Evolutionary conservation across 495 filamentous ascomycete species (phyloP).

Genomic region (Podospora pseudopauciseta): DNA sequence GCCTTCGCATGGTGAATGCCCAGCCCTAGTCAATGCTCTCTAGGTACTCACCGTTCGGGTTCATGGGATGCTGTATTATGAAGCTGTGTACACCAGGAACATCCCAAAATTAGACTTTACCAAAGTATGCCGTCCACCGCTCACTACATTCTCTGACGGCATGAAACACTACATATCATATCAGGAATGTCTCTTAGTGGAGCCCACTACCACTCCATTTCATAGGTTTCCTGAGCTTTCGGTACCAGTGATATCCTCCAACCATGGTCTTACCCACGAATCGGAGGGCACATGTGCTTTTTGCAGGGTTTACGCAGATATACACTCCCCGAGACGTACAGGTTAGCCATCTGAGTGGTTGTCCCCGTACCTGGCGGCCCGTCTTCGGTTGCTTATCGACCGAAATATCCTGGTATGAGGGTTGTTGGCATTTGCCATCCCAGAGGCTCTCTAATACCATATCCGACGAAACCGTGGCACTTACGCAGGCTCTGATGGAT

Average conservation of each 20-base stretch:
- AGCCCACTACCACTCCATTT: background rate
- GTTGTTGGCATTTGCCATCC: background rate
- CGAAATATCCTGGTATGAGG: background rate
- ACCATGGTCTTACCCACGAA: background rate
- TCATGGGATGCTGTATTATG: background rate
- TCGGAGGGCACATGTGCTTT: no score
- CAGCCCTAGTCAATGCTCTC: background rate
- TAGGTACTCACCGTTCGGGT: background rate
- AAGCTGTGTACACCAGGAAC: background rate
- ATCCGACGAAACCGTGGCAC: background rate
- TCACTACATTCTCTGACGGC: conserved; percentile 3
- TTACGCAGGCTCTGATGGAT: background rate
- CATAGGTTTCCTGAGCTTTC: background rate
- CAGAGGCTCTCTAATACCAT: background rate
- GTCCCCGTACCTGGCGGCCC: background rate
- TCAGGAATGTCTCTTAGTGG: background rate
- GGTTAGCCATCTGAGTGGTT: background rate
- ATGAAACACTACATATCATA: background rate
- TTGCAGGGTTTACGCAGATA: background rate
- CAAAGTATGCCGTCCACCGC: background rate
- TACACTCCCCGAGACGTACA: conserved; percentile 13
- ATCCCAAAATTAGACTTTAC: background rate
- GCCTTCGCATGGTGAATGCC: background rate
- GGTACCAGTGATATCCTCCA: background rate
- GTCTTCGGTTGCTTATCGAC: background rate